phyloP scores from a whole-genome alignment of 257 asterid genomes.

The Salvia rosmarinus region DNA sequence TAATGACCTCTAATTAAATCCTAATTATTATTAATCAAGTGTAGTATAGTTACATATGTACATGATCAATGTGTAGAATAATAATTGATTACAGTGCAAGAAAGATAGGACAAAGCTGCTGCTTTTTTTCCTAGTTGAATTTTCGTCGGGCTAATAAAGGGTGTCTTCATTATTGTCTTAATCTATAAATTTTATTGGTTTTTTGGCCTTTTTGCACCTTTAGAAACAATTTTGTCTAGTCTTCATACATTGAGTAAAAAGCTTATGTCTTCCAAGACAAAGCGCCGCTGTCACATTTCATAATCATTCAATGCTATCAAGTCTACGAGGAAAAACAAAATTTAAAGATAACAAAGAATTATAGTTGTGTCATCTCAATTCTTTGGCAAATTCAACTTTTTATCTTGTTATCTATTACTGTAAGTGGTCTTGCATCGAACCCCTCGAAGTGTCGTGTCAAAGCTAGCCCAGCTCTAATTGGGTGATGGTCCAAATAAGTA shows the following conservation, averaged over 20 bases:
- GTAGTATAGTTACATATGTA: no score
- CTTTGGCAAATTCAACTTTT: slow-evolving; percentile 33
- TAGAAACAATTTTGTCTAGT: slow-evolving; percentile 27
- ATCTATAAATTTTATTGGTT: not conserved
- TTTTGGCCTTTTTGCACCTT: not conserved
- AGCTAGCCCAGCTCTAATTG: not conserved
- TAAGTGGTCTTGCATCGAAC: not conserved
- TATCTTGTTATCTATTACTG: slow-evolving; percentile 17
- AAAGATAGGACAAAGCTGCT: slow-evolving; percentile 7
- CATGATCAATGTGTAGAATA: not conserved
- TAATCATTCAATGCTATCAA: slow-evolving; percentile 30
- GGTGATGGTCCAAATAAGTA: not conserved
- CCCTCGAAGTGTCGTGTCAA: not conserved
- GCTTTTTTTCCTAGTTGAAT: not conserved
- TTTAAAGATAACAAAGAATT: slow-evolving; percentile 3
- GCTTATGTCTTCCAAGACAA: slow-evolving; percentile 17
- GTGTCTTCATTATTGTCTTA: not conserved
- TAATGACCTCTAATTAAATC: no score
- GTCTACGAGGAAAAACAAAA: not conserved
- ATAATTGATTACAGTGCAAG: not conserved
- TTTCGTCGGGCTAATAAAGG: slow-evolving; percentile 23
- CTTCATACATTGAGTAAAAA: not conserved
- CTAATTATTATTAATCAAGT: no score
- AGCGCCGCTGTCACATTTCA: slow-evolving; percentile 24
- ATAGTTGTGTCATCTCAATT: slow-evolving; percentile 32